Base-by-base conservation (phyloP, 1,139 yeast genomes). In the Meyerozyma smithsonii region DNA sequence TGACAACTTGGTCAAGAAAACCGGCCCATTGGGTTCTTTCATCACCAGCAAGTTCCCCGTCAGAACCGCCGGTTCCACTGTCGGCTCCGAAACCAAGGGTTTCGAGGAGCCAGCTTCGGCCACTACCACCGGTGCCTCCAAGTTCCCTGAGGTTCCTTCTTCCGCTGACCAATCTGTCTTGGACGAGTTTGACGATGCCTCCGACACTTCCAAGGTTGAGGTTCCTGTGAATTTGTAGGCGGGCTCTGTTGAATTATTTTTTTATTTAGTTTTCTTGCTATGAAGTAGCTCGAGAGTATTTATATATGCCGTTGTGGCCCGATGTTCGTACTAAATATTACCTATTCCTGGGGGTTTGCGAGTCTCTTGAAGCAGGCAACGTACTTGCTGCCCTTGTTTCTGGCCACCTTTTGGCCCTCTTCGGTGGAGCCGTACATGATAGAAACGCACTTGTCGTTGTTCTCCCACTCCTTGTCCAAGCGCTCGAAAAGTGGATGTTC, bases 371-470 rank as follows among this genome's bases (percentile, higher is more conserved):
- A 92, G 59, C 97, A 92, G 17, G 97, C 97, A 32, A 89, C 75
- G 64, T 74, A 92, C 61, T 92, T 92, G 46, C 69, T 71, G 23
- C 98, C 99, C 36, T 82, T 75, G 59, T 92, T 94, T 56, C 98
- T 77, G 38, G 81, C 81, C 35, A 92, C 99, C 63, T 94, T 94
- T 64, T 92, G 92, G 42, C 98, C 98, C 63, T 92, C 99, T 62
- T 92, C 99, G 0, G 99, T 92, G 18, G 95, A 82, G 48, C 82
- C 79, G 48, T 79, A 80, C 98, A 92, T 92, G 39, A 88, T 78
- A 46, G 76, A 66, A 24, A 90, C 97, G 64, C 97, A 89, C 46
- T 68, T 67, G 61, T 94, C 98, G 20, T 69, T 63, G 3, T 63
- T 61, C 62, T 89, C 97, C 88, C 95, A 89, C 47, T 84, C 88